A percentile compares a stretch with the other conserved stretches of the same genome.
phyloP scores from a whole-genome alignment of 768 basidiomycete species.

The Hebeloma cylindrosporum region DNA sequence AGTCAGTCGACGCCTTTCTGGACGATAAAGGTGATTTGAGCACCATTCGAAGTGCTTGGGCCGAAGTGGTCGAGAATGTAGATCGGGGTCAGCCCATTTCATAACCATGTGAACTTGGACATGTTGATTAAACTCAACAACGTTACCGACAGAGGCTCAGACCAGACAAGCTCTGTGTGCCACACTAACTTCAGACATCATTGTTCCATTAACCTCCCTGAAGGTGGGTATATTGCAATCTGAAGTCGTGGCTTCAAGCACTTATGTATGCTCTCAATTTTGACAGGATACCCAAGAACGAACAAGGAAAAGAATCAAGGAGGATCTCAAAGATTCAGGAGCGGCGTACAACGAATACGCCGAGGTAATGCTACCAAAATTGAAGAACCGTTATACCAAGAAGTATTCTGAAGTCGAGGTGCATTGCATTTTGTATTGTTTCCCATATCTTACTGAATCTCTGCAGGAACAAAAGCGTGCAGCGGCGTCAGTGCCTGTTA shows the following conservation, averaged over 20 bases:
- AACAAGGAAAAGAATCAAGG: slow-evolving; percentile 88
- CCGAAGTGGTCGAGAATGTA: slow-evolving; percentile 80
- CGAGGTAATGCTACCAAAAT: slow-evolving; percentile 73
- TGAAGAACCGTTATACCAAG: slow-evolving; percentile 78
- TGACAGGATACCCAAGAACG: slow-evolving; percentile 85
- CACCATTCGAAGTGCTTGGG: slow-evolving; percentile 74
- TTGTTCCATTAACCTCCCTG: slow-evolving; percentile 63
- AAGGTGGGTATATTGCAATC: slow-evolving; percentile 46
- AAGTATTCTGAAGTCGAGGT: slow-evolving; percentile 91
- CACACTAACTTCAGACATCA: slow-evolving; percentile 70
- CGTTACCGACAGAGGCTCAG: slow-evolving; percentile 66
- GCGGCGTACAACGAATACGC: slow-evolving; percentile 78
- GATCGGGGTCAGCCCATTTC: slow-evolving; percentile 60
- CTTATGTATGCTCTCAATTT: background rate
- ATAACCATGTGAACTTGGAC: background rate
- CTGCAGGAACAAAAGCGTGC: slow-evolving; percentile 65
- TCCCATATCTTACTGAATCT: background rate
- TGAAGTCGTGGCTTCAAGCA: slow-evolving; percentile 1
- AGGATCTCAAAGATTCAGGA: slow-evolving; percentile 83
- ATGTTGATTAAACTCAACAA: background rate
- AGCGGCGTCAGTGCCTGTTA: slow-evolving; percentile 35
- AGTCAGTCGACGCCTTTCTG: slow-evolving; percentile 64
- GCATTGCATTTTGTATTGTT: slow-evolving; percentile 12
- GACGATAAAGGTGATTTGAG: slow-evolving; percentile 71
- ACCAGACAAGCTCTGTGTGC: slow-evolving; percentile 76